A percentile compares a stretch with the other conserved stretches of the same genome.
These are phyloP conservation scores for Phytopythium litorale DNA, from an alignment of 352 stramenopile genomes.

Conservation along the genomic window DNA sequence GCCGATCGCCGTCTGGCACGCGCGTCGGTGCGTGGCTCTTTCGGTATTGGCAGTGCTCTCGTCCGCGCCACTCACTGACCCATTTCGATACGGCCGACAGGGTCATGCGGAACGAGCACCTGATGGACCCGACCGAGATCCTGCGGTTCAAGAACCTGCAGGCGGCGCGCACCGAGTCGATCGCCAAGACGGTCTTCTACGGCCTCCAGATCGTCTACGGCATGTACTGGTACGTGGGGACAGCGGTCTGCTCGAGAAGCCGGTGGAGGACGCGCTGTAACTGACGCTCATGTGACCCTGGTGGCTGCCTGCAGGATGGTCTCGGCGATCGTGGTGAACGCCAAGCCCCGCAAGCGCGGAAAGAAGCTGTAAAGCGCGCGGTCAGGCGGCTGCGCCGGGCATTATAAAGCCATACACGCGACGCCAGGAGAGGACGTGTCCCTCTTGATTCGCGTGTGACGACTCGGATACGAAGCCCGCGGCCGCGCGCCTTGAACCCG, in stretches of 20 bases:
- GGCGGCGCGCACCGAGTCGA: conserved; percentile 69
- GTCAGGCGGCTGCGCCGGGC: background rate
- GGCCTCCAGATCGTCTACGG: conserved; percentile 86
- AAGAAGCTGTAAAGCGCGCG: conserved; percentile 16
- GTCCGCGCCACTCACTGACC: background rate
- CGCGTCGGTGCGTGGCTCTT: conserved; percentile 38
- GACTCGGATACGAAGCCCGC: background rate
- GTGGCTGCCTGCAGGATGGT: conserved; percentile 56
- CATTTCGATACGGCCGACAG: conserved; percentile 12
- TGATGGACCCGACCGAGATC: conserved; percentile 85
- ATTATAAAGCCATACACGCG: conserved; percentile 1
- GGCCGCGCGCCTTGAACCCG: background rate
- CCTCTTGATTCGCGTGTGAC: background rate
- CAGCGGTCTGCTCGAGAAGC: background rate
- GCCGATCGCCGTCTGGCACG: conserved; percentile 72
- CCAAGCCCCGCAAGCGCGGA: conserved; percentile 40
- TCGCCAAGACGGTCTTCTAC: conserved; percentile 85
- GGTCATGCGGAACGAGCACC: conserved; percentile 72
- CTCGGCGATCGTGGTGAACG: conserved; percentile 73
- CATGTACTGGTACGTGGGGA: conserved; percentile 78
- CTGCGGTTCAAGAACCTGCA: conserved; percentile 85
- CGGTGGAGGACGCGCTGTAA: background rate
- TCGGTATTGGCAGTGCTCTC: background rate
- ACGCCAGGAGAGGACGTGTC: background rate
- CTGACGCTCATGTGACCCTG: background rate